Base-by-base conservation (phyloP, 2,329 filamentous ascomycete species). In the Cytospora schulzeri region DNA sequence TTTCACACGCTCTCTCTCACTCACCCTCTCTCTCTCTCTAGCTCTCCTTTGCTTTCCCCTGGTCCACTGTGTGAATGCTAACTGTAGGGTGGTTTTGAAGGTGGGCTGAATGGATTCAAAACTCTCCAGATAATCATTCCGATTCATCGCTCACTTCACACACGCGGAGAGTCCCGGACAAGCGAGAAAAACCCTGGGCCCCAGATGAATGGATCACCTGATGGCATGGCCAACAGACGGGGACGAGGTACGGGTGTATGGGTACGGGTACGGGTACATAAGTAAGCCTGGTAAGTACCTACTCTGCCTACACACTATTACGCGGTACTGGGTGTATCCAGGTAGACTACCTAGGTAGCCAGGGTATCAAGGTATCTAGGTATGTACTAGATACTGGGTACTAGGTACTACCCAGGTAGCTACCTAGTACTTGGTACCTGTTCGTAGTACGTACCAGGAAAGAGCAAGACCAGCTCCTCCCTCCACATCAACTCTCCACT, bases 91-190 rank as follows among this genome's bases (percentile, higher is more conserved):
- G 41, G 22, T 48, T 60, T 55, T 57, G 54, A 45, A 55, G 50
- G 57, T 60, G 55, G 55, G 56, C 63, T 59, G 50, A 50, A 54
- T 60, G 60, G 52, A 66, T 58, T 61, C 41, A 12, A 41, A 59
- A 56, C 63, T 52, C 60, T 63, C 64, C 60, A 67, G 63, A 63
- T 63, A 67, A 67, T 67, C 60, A 56, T 67, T 63, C 63, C 66
- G 66, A 67, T 67, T 61, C 63, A 66, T 61, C 66, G 52, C 63
- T 48, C 45, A 48, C 45, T 24, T 48, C 45, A 62, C 29, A 65
- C 59, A 57, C 57, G 66, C 63, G 66, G 66, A 67, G 66, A 63
- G 63, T 60, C 66, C 66, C 63, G 63, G 63, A 41, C 66, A 65
- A 60, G 59, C 57, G 55, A 60, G 48, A 64, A 56, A 57, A 52